These are phyloP conservation scores for Zanthoxylum bungeanum DNA, from an alignment of 345 rosid genomes.

Conservation along the genomic window DNA sequence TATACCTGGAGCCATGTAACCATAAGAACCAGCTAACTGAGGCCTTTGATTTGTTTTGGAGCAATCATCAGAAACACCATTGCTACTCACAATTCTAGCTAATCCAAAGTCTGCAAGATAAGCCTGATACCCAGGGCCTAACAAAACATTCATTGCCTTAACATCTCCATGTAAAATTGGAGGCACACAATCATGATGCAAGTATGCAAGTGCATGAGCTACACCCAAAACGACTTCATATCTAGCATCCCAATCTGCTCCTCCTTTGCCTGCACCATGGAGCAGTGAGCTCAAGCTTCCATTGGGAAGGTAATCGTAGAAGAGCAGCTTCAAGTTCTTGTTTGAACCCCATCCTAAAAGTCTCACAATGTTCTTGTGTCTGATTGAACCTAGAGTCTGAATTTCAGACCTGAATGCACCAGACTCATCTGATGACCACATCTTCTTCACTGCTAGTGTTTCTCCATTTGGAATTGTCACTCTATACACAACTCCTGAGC, in stretches of 20 bases:
- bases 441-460: constrained; percentile 81
- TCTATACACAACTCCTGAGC: constrained; percentile 92
- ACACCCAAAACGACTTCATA: constrained; percentile 74
- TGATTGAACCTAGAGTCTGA: constrained; percentile 72
- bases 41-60: constrained; percentile 53
- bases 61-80: constrained; percentile 25
- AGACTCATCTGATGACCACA: constrained; percentile 85
- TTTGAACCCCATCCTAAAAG: constrained; percentile 87
- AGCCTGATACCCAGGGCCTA: constrained; percentile 67
- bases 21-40: constrained; percentile 90
- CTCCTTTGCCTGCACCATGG: constrained; percentile 72
- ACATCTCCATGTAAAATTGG: constrained; percentile 91
- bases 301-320: constrained; percentile 90
- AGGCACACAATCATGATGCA: constrained; percentile 91
- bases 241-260: constrained; percentile 82
- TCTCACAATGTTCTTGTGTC: constrained; percentile 80
- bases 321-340: constrained; percentile 65
- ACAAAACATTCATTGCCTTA: constrained; percentile 83
- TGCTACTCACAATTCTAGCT: constrained; percentile 49
- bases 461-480: constrained; percentile 70
- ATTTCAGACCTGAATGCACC: constrained; percentile 87
- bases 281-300: constrained; percentile 92
- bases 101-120: constrained; percentile 91
- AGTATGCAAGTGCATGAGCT: constrained; percentile 84
- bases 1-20: constrained; percentile 98